A percentile compares a stretch with the other conserved stretches of the same genome.
Conservation (phyloP, 2,329 filamentous ascomycete species). For the Fusarium heterosporum region DNA sequence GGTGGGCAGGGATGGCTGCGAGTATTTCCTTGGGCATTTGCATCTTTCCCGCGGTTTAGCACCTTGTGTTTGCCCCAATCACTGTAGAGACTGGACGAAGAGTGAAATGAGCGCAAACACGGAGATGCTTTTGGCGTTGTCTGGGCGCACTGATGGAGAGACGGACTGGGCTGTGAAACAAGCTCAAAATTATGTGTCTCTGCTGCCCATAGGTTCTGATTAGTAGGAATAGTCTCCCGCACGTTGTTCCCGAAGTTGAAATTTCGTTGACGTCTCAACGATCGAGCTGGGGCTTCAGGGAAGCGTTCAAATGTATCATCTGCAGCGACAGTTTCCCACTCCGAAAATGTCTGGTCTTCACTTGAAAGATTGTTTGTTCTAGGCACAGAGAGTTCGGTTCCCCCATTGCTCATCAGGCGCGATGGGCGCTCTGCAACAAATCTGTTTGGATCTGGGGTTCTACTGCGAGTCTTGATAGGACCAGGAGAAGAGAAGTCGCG, state of each 20-base stretch:
- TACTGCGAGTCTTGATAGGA: constrained; percentile 6
- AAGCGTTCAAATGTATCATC: constrained; percentile 43
- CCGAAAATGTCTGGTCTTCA: constrained; percentile 43
- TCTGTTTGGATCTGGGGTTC: constrained; percentile 15
- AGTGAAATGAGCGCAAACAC: constrained; percentile 45
- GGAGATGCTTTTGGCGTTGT: constrained; percentile 18
- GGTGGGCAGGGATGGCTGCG: constrained; percentile 2
- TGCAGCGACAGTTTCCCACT: constrained; percentile 49
- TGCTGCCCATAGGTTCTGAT: constrained; percentile 2
- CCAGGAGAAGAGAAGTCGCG: constrained; percentile 24
- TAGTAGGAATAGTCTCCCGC: constrained; percentile 9
- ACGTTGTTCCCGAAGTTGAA: constrained; percentile 27
- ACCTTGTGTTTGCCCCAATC: constrained; percentile 24
- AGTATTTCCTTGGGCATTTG: constrained; percentile 1
- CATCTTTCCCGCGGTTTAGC: constrained; percentile 8
- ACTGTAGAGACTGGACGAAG: constrained; percentile 48
- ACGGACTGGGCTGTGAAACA: constrained; percentile 26
- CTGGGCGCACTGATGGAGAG: constrained; percentile 21
- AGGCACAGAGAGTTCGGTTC: background rate
- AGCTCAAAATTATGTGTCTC: constrained; percentile 24
- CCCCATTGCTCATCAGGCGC: background rate
- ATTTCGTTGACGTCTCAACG: constrained; percentile 29
- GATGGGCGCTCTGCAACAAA: constrained; percentile 38
- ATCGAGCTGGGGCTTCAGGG: constrained; percentile 15
- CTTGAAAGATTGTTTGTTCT: constrained; percentile 11